Evolutionary conservation across 495 filamentous ascomycete genomes (phyloP).

Genomic region (Cryomyces antarcticus): DNA sequence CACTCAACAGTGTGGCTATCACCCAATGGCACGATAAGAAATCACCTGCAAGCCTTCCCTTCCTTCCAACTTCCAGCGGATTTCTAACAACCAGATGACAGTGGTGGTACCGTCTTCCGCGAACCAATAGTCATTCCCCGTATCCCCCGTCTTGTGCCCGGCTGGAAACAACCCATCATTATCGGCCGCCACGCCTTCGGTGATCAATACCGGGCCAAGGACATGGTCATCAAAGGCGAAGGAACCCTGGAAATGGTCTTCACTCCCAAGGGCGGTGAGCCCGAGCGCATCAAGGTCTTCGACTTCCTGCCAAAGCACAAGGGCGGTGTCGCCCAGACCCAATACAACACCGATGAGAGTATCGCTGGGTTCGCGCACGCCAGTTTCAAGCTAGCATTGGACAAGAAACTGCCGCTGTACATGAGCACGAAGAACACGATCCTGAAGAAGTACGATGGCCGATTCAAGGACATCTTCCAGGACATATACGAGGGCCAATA

Average conservation of each 20-base stretch:
- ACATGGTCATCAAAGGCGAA: conserved; percentile 56
- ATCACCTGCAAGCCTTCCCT: conserved; percentile 39
- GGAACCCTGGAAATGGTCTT: conserved; percentile 87
- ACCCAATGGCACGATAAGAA: conserved; percentile 95
- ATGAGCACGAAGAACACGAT: conserved; percentile 99
- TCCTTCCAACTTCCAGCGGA: neutral
- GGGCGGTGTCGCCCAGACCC: conserved; percentile 76
- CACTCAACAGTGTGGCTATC: conserved; percentile 68
- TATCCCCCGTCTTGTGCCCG: conserved; percentile 79
- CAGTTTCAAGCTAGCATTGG: conserved; percentile 80
- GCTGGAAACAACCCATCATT: conserved; percentile 97
- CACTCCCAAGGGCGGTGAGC: conserved; percentile 65
- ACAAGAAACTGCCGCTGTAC: conserved; percentile 75
- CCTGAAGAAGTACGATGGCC: conserved; percentile 92
- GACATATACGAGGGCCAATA: conserved; percentile 80
- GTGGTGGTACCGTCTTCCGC: conserved; percentile 89
- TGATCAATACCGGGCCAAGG: conserved; percentile 94
- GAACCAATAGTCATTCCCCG: conserved; percentile 90
- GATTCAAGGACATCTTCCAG: conserved; percentile 99
- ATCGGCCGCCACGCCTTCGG: conserved; percentile 97
- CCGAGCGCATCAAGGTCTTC: conserved; percentile 74
- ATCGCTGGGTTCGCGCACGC: conserved; percentile 90
- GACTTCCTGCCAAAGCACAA: conserved; percentile 37
- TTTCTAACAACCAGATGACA: conserved; percentile 2
- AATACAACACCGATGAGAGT: conserved; percentile 95